phyloP scores from a whole-genome alignment of 2,329 filamentous ascomycete species.

The Ambrosiella cleistominuta region DNA sequence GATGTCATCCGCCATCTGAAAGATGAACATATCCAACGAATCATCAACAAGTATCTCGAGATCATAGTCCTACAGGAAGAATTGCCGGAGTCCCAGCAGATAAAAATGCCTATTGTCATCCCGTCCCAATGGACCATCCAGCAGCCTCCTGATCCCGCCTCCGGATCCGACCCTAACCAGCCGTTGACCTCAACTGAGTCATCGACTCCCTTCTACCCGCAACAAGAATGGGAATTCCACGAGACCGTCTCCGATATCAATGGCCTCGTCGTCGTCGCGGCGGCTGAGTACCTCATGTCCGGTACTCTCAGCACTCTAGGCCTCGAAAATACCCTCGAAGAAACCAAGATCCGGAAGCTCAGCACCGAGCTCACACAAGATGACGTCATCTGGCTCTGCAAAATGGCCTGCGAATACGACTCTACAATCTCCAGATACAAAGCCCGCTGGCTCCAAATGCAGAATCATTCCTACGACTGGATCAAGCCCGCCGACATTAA shows the following conservation, averaged over 20 bases:
- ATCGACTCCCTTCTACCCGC: slow-evolving; percentile 4
- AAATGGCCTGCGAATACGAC: slow-evolving; percentile 17
- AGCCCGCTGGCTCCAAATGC: slow-evolving; percentile 17
- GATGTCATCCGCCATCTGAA: slow-evolving; percentile 17
- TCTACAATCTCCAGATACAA: slow-evolving; percentile 15
- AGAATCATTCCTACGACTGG: slow-evolving; percentile 17
- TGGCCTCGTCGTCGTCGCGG: slow-evolving; percentile 16
- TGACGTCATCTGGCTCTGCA: slow-evolving; percentile 17
- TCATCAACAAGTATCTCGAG: slow-evolving; percentile 14
- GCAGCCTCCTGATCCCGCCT: neutral
- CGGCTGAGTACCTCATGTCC: slow-evolving; percentile 15
- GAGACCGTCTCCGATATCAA: slow-evolving; percentile 19
- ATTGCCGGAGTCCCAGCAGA: slow-evolving; percentile 12
- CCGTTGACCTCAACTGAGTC: neutral
- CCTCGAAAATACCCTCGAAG: neutral
- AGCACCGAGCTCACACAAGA: neutral
- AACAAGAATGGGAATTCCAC: slow-evolving; percentile 10
- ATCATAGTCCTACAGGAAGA: slow-evolving; percentile 10
- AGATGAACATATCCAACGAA: slow-evolving; percentile 15
- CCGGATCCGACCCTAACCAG: neutral
- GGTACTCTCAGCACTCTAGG: slow-evolving; percentile 15
- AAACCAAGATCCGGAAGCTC: neutral
- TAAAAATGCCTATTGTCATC: slow-evolving; percentile 14
- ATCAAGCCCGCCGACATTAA: slow-evolving; percentile 15
- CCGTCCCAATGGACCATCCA: slow-evolving; percentile 10